Percentiles rank a stretch among this genome's conserved stretches.
phyloP scores from a whole-genome alignment of 805 yeast genomes.

The Metschnikowia noctiluminum region DNA sequence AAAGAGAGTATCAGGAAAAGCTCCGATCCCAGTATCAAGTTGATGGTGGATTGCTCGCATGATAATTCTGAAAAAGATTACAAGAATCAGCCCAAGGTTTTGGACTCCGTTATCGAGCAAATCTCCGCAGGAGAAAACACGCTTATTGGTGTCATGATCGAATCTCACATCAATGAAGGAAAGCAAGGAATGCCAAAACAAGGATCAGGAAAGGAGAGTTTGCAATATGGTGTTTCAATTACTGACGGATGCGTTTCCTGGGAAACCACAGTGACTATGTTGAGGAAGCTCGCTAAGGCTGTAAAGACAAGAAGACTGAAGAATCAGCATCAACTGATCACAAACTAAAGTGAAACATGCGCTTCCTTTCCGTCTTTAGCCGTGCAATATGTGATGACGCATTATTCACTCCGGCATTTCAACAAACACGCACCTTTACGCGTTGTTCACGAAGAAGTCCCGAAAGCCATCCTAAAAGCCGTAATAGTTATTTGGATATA shows the following conservation, averaged over 20 bases:
- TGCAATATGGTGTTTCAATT: slow-evolving; percentile 90
- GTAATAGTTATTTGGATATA: no score
- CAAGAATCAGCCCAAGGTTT: slow-evolving; percentile 90
- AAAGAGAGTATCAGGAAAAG: slow-evolving; percentile 45
- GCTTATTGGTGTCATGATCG: slow-evolving; percentile 95
- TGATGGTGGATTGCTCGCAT: slow-evolving; percentile 92
- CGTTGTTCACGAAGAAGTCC: no score
- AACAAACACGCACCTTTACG: no score
- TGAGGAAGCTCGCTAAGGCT: slow-evolving; percentile 71
- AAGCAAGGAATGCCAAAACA: slow-evolving; percentile 72
- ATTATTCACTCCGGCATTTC: no score
- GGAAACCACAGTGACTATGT: slow-evolving; percentile 75
- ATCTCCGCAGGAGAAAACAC: slow-evolving; percentile 66
- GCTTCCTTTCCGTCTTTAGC: no score
- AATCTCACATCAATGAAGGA: slow-evolving; percentile 87
- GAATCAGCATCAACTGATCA: neutral
- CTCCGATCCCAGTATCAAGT: slow-evolving; percentile 57
- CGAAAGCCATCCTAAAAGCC: no score
- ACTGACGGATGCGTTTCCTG: slow-evolving; percentile 98
- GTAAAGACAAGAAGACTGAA: slow-evolving; percentile 57
- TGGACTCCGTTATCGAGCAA: slow-evolving; percentile 74
- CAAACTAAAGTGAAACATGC: no score
- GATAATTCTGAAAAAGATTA: slow-evolving; percentile 92
- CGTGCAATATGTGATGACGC: no score
- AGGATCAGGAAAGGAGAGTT: slow-evolving; percentile 63